Percentiles rank a stretch among this genome's conserved stretches.
Evolutionary conservation across 768 basidiomycete genomes (phyloP).

Genomic region (Steccherinum ochraceum): DNA sequence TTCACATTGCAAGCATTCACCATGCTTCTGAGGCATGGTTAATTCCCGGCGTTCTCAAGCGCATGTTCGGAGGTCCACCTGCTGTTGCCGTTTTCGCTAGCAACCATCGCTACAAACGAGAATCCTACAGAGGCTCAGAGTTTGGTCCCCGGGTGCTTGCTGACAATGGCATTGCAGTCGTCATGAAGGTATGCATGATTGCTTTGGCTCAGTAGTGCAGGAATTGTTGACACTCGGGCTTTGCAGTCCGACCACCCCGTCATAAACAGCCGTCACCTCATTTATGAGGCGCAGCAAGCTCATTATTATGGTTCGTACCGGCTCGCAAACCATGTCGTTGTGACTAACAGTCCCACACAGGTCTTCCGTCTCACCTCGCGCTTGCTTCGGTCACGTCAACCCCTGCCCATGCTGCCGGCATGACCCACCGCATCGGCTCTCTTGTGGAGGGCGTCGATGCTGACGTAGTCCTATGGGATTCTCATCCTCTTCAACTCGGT

Average conservation of each 20-base stretch:
- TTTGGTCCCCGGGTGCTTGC: constrained; percentile 75
- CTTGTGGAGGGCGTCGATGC: constrained; percentile 31
- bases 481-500: constrained; percentile 36
- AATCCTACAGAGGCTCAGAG: constrained; percentile 75
- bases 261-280: constrained; percentile 64
- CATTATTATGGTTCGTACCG: constrained; percentile 55
- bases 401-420: constrained; percentile 67
- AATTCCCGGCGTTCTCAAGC: constrained; percentile 70
- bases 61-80: constrained; percentile 59
- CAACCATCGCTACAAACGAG: constrained; percentile 59
- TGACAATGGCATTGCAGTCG: constrained; percentile 57
- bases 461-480: constrained; percentile 37
- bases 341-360: background rate
- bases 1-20: constrained; percentile 72
- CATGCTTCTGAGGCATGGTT: constrained; percentile 80
- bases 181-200: constrained; percentile 66
- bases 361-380: constrained; percentile 58
- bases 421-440: constrained; percentile 78
- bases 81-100: constrained; percentile 74
- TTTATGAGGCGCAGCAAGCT: constrained; percentile 83
- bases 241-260: constrained; percentile 60
- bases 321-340: background rate
- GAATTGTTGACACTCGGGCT: background rate
- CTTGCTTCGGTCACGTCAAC: constrained; percentile 70
- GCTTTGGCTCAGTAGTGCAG: background rate